Evolutionary conservation across 2,329 filamentous ascomycete genomes (phyloP), one percentile per base, ranked within the genome.

Genomic region (Achaetomium macrosporum): DNA sequence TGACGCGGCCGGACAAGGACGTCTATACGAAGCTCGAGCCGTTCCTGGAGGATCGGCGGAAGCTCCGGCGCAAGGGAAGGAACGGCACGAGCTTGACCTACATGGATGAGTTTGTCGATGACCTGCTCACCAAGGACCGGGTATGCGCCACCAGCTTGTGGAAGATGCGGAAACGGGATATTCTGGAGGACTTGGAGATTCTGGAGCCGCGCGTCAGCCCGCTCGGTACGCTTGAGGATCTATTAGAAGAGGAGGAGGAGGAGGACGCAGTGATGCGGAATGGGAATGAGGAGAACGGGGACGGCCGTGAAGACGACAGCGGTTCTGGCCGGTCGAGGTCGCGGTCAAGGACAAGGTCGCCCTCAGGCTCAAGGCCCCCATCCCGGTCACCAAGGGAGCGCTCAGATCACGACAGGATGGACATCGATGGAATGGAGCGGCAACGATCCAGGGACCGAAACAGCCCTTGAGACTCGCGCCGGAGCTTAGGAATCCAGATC

Each of bases 51-150:
- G 93, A 99, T 66, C 79, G 81, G 59, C 76, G 93, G 61, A 99
- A 97, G 72, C 66, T 99, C 69, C 83, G 87, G 68, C 76, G 90
- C 55, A 80, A 87, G 61, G 86, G 84, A 13, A 82, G 90, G 58
- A 81, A 83, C 29, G 87, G 88, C 1, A 91, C 88, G 58, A 77
- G 74, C 12, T 68, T 99, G 61, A 93, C 89, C 2, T 87, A 81
- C 64, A 76, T 99, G 70, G 93, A 99, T 69, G 85, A 92, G 62
- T 97, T 99, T 68, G 83, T 97, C 51, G 93, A 99, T 68, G 90
- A 96, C 57, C 71, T 99, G 59, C 74, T 99, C 57, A 87, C 82
- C 0, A 95, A 95, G 71, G 89, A 95, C 53, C 79, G 93, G 48
- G 85, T 96, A 0, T 97, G 92, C 66, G 92, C 85, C 36, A 97